Conservation (phyloP, 2,329 filamentous ascomycete genomes). For the Aspergillus chevalieri region DNA sequence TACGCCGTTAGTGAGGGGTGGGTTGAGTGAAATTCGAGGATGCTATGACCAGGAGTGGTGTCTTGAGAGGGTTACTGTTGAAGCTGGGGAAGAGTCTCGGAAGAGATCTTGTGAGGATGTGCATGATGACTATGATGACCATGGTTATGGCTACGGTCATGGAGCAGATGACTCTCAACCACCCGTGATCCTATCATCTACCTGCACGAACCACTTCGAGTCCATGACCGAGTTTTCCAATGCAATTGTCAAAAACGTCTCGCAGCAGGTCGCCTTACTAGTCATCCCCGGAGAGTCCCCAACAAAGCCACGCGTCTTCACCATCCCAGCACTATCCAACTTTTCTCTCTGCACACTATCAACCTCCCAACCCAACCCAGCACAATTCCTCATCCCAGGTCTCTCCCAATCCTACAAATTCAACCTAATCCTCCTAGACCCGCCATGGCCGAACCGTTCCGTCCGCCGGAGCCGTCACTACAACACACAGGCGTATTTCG, state of each 20-base stretch:
- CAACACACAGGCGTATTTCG: slow-evolving; percentile 26
- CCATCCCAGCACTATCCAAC: slow-evolving; percentile 44
- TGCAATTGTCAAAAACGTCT: slow-evolving; percentile 26
- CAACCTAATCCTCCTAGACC: slow-evolving; percentile 56
- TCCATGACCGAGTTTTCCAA: slow-evolving; percentile 17
- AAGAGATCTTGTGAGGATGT: not conserved
- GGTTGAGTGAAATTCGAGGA: slow-evolving; percentile 29
- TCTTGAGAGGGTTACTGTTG: slow-evolving; percentile 12
- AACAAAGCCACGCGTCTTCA: slow-evolving; percentile 20
- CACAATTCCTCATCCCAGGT: slow-evolving; percentile 17
- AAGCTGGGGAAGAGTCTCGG: not conserved
- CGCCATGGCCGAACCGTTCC: slow-evolving; percentile 59
- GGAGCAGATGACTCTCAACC: slow-evolving; percentile 9
- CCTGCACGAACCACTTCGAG: slow-evolving; percentile 23
- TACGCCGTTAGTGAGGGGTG: slow-evolving; percentile 31
- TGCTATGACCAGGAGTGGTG: slow-evolving; percentile 28
- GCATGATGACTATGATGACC: not conserved
- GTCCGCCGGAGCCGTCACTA: slow-evolving; percentile 50
- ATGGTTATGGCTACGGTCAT: slow-evolving; percentile 3
- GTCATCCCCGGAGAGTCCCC: slow-evolving; percentile 3
- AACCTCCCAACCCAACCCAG: slow-evolving; percentile 11
- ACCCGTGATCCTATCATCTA: slow-evolving; percentile 29
- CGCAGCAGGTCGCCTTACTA: slow-evolving; percentile 11
- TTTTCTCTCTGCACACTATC: slow-evolving; percentile 41
- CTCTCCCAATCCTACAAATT: slow-evolving; percentile 38